These are phyloP conservation scores for Phalaenopsis aphrodite DNA, from an alignment of 106 monocot genomes.

Conservation along the genomic window DNA sequence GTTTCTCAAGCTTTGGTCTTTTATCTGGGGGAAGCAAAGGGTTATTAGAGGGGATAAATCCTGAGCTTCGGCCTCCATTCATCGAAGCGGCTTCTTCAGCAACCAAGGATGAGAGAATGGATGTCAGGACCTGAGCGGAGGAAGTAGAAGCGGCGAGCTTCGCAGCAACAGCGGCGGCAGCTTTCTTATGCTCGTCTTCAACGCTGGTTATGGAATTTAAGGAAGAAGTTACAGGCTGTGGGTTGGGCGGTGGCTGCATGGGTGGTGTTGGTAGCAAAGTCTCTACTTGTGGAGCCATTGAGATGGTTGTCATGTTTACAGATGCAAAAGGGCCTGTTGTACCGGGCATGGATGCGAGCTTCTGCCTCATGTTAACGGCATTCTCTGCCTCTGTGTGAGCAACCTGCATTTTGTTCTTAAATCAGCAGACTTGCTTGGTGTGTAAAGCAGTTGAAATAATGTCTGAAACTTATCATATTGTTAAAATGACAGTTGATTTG, in stretches of 20 bases:
- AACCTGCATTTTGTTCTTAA: slow-evolving; percentile 31
- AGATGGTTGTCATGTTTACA: neutral
- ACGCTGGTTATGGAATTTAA: slow-evolving; percentile 21
- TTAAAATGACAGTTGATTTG: neutral
- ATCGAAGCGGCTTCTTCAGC: slow-evolving; percentile 81
- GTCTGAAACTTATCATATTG: neutral
- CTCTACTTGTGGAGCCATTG: slow-evolving; percentile 10
- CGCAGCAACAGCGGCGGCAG: slow-evolving; percentile 84
- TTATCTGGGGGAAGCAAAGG: slow-evolving; percentile 47
- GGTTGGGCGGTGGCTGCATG: slow-evolving; percentile 9
- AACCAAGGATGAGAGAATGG: slow-evolving; percentile 69
- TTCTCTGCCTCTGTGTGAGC: slow-evolving; percentile 40
- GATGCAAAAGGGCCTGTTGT: slow-evolving; percentile 10
- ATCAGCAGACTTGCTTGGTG: neutral
- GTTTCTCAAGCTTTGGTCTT: slow-evolving; percentile 66
- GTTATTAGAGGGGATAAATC: slow-evolving; percentile 10
- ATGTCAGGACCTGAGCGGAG: slow-evolving; percentile 74
- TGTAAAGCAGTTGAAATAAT: slow-evolving; percentile 4
- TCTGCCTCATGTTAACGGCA: slow-evolving; percentile 36
- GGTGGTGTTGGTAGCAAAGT: slow-evolving; percentile 8
- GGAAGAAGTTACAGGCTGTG: slow-evolving; percentile 32
- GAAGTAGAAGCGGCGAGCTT: slow-evolving; percentile 81
- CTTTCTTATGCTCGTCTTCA: slow-evolving; percentile 74
- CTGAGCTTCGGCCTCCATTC: slow-evolving; percentile 17
- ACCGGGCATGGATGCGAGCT: slow-evolving; percentile 15